Evolutionary conservation across 768 basidiomycete genomes (phyloP), one percentile per base, ranked within the genome.

Genomic region (Cytidiella melzeri): DNA sequence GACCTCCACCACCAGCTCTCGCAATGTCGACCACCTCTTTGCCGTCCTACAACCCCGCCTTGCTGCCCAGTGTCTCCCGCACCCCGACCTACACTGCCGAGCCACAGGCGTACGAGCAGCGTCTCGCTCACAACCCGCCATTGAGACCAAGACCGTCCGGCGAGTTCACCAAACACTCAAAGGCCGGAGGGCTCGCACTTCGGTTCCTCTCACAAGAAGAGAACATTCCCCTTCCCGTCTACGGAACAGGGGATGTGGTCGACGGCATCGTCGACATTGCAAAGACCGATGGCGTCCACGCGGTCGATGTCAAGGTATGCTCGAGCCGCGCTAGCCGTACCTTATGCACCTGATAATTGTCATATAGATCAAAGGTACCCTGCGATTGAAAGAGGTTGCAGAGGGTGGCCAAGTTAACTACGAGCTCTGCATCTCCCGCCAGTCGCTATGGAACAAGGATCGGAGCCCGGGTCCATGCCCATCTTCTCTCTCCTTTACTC

Each of bases 251-350:
- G 6, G 73, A 73, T 2, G 58, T 63, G 20, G 72, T 87, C 15
- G 74, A 78, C 55, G 86, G 86, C 3, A 63, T 60, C 1, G 67
- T 87, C 12, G 77, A 81, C 19, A 58, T 86, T 18, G 56, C 61
- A 42, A 84, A 80, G 64, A 65, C 70, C 1, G 80, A 81, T 11
- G 72, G 72, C 23, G 65, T 87, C 20, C 72, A 72, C 2, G 74
- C 74, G 15, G 80, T 87, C 28, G 83, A 87, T 61, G 75, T 82
- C 37, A 79, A 83, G 72, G 85, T 77, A 53, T 49, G 68, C 50
- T 40, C 26, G 40, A 7, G 30, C 30, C 9, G 30, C 15, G 9
- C 30, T 7, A 7, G 7, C 30, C 15, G 30, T 7, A 15, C 9
- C 30, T 7, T 3, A 18, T 38, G 3, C 6, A 21, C 2, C 9